phyloP scores from a whole-genome alignment of 1,284 basidiomycete species.

The Apiotrichum veenhuisii region DNA sequence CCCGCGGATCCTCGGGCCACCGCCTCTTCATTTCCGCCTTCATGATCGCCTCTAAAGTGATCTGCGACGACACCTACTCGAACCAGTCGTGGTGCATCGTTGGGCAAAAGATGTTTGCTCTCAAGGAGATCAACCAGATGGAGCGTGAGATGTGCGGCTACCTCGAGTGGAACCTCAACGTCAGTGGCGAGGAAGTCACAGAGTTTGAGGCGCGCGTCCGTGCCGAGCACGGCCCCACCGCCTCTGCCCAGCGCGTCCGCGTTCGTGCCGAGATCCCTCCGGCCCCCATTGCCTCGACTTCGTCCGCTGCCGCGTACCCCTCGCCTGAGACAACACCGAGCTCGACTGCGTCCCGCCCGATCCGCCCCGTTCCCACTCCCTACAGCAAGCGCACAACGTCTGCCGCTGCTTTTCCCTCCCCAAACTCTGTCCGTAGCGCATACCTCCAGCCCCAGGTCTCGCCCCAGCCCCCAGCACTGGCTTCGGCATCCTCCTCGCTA shows the following conservation, averaged over 20 bases:
- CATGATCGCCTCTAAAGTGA: constrained; percentile 68
- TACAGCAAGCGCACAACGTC: constrained; percentile 17
- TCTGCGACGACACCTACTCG: constrained; percentile 93
- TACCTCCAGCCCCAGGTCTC: constrained; percentile 28
- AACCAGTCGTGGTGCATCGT: constrained; percentile 96
- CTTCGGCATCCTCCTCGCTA: constrained; percentile 41
- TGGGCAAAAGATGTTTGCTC: constrained; percentile 81
- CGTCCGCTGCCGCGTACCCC: constrained; percentile 30
- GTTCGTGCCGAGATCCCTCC: constrained; percentile 2
- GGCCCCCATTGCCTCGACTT: constrained; percentile 4
- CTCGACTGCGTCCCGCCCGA: constrained; percentile 33
- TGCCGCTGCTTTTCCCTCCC: constrained; percentile 15
- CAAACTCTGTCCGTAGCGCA: constrained; percentile 10
- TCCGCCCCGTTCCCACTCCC: constrained; percentile 30
- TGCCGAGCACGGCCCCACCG: constrained; percentile 38
- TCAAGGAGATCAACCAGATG: constrained; percentile 94
- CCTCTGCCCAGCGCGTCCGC: constrained; percentile 20
- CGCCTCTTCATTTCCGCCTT: constrained; percentile 86
- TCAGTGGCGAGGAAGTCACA: constrained; percentile 38
- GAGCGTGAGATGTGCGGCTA: constrained; percentile 90
- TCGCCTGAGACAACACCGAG: constrained; percentile 46
- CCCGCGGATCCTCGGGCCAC: constrained; percentile 85
- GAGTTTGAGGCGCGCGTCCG: constrained; percentile 40
- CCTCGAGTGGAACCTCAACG: constrained; percentile 77
- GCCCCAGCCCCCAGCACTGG: constrained; percentile 38